phyloP scores from a whole-genome alignment of 768 basidiomycete species.

The Kwoniella mangroviensis region DNA sequence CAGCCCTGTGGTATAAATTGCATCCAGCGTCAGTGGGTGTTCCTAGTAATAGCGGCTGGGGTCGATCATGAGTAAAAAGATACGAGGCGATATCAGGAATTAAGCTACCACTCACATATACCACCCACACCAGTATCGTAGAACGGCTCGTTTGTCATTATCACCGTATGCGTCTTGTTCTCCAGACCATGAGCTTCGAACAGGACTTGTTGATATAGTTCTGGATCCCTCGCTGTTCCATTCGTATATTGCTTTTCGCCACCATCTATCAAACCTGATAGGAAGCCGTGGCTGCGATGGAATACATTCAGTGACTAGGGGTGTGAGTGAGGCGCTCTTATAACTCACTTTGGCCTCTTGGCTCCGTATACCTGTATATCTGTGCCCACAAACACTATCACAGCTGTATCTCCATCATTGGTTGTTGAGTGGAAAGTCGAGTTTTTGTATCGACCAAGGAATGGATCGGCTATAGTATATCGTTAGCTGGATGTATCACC shows the following conservation, averaged over 20 bases:
- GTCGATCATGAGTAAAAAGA: no score
- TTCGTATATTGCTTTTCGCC: conserved; percentile 9
- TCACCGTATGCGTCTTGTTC: conserved; percentile 13
- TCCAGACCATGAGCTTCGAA: conserved; percentile 6
- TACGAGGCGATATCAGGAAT: no score
- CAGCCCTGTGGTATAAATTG: background rate
- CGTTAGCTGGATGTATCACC: background rate
- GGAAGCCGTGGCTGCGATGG: conserved; percentile 11
- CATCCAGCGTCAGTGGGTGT: background rate
- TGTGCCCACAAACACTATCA: conserved; percentile 8
- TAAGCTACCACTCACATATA: conserved; percentile 6
- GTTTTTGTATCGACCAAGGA: conserved; percentile 7
- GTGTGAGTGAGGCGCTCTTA: background rate
- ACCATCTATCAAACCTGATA: conserved; percentile 10
- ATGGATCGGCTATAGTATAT: background rate
- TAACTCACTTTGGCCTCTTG: conserved; percentile 11
- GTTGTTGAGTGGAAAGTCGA: conserved; percentile 11
- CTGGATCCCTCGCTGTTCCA: conserved; percentile 8
- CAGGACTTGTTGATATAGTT: conserved; percentile 10
- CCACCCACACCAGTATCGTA: conserved; percentile 12
- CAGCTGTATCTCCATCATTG: conserved; percentile 11
- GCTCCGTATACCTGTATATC: conserved; percentile 16
- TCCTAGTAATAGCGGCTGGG: no score
- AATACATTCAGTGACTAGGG: no score
- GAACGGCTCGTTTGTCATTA: conserved; percentile 15